Evolutionary conservation across 2,329 filamentous ascomycete species (phyloP).

Genomic region (Stenocarpella maydis): DNA sequence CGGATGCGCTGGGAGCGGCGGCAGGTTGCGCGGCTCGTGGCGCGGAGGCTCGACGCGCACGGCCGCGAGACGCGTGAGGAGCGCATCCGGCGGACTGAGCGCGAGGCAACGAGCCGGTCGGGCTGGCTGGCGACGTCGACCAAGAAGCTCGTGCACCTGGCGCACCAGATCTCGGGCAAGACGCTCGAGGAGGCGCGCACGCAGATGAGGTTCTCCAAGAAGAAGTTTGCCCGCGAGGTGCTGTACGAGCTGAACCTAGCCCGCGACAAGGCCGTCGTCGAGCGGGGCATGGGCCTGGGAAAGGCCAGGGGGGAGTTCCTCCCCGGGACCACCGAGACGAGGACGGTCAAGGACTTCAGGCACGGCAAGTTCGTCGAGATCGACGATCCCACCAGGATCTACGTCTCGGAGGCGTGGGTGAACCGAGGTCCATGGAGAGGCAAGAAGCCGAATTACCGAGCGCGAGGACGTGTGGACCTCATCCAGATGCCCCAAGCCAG

Average conservation of each 20-base stretch:
- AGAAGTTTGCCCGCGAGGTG: slow-evolving; percentile 87
- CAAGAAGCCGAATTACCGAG: slow-evolving; percentile 73
- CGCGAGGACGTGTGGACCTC: slow-evolving; percentile 74
- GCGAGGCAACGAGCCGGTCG: slow-evolving; percentile 65
- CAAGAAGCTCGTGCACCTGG: slow-evolving; percentile 90
- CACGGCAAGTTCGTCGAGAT: slow-evolving; percentile 77
- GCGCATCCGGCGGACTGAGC: slow-evolving; percentile 71
- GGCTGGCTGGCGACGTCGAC: slow-evolving; percentile 81
- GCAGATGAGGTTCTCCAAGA: slow-evolving; percentile 96
- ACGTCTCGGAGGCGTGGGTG: slow-evolving; percentile 93
- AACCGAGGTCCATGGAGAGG: slow-evolving; percentile 73
- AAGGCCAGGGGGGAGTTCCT: slow-evolving; percentile 48
- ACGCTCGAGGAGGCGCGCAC: slow-evolving; percentile 90
- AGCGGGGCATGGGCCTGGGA: slow-evolving; percentile 83
- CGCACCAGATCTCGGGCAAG: slow-evolving; percentile 91
- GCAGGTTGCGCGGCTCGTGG: slow-evolving; percentile 81
- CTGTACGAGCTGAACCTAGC: slow-evolving; percentile 81
- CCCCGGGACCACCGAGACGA: slow-evolving; percentile 51
- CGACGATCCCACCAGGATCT: slow-evolving; percentile 80
- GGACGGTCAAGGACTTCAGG: slow-evolving; percentile 79
- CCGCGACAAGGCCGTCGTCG: slow-evolving; percentile 80
- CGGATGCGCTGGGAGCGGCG: slow-evolving; percentile 82
- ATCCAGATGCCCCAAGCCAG: slow-evolving; percentile 78
- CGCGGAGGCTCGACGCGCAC: slow-evolving; percentile 69
- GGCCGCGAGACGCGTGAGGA: slow-evolving; percentile 64